These are phyloP conservation scores for Rubroshorea leprosula DNA, from an alignment of 345 rosid species.

Conservation along the genomic window DNA sequence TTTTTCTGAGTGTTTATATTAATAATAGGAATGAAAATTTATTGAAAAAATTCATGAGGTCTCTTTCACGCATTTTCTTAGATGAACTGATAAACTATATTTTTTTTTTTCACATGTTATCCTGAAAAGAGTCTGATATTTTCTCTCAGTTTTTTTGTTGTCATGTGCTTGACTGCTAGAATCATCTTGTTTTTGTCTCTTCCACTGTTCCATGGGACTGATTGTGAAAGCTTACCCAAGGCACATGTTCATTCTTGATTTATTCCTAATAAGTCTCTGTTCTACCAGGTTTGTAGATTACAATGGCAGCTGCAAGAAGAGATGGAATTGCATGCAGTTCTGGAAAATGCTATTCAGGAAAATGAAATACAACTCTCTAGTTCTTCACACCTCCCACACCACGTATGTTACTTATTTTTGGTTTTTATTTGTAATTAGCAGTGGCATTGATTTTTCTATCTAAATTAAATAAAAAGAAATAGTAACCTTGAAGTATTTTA, in stretches of 20 bases:
- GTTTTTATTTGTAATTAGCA: conserved; percentile 1
- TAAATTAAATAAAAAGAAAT: too few species aligned
- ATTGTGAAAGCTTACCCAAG: background rate
- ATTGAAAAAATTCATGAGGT: background rate
- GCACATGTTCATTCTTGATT: background rate
- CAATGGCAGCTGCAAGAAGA: conserved; percentile 68
- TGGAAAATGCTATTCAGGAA: conserved; percentile 52
- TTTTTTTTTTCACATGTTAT: background rate
- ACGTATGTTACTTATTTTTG: conserved; percentile 29
- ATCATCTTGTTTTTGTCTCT: too few species aligned
- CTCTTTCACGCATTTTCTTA: background rate
- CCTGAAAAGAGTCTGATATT: background rate
- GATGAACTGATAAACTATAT: background rate
- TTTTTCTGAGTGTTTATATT: background rate
- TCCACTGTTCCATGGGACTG: background rate
- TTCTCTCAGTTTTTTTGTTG: too few species aligned
- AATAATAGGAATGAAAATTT: background rate
- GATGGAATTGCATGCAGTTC: conserved; percentile 49
- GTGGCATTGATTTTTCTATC: conserved; percentile 1
- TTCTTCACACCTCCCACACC: conserved; percentile 47
- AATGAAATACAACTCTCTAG: conserved; percentile 41
- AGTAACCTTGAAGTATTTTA: too few species aligned
- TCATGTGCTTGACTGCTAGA: too few species aligned
- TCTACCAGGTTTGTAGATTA: conserved; percentile 60
- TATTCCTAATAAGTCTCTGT: conserved; percentile 4